These are phyloP conservation scores for Phlyctochytrium bullatum DNA, from an alignment of 192 early-diverging fungal species.

Conservation along the genomic window DNA sequence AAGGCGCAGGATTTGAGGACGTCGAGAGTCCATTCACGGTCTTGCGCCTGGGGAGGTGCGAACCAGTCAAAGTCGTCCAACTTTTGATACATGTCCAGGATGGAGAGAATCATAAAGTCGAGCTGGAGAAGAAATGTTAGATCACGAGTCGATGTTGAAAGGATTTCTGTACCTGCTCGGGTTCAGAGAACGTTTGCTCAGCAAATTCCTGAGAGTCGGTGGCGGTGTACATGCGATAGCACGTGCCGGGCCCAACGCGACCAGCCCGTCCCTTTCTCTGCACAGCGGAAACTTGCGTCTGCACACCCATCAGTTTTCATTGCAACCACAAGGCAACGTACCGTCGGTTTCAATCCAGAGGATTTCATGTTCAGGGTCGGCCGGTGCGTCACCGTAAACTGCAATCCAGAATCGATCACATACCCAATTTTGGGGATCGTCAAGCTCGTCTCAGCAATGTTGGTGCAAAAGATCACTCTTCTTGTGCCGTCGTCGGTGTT, in stretches of 20 bases:
- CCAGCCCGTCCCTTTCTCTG: slow-evolving; percentile 94
- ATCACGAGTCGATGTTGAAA: not conserved
- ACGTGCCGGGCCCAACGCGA: slow-evolving; percentile 83
- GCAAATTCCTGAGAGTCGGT: slow-evolving; percentile 80
- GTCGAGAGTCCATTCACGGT: slow-evolving; percentile 15
- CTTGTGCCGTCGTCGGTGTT: slow-evolving; percentile 67
- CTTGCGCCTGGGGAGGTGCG: slow-evolving; percentile 5
- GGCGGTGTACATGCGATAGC: slow-evolving; percentile 78
- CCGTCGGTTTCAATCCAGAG: slow-evolving; percentile 44
- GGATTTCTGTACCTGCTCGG: slow-evolving; percentile 1
- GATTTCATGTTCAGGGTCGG: slow-evolving; percentile 75
- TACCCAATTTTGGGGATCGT: slow-evolving; percentile 92
- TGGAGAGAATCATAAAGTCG: slow-evolving; percentile 16
- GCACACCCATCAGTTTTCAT: not conserved
- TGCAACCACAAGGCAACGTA: no score
- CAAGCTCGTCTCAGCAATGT: slow-evolving; percentile 97
- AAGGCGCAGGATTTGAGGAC: slow-evolving; percentile 8
- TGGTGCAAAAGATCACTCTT: slow-evolving; percentile 94
- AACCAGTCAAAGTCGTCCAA: slow-evolving; percentile 21
- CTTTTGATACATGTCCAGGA: slow-evolving; percentile 18
- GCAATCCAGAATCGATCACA: slow-evolving; percentile 90
- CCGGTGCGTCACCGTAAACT: slow-evolving; percentile 14
- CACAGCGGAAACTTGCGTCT: slow-evolving; percentile 81
- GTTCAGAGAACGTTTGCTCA: slow-evolving; percentile 51
- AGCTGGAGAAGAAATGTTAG: not conserved